Evolutionary conservation across 495 filamentous ascomycete species (phyloP).

Genomic region (Xylaria sp.): DNA sequence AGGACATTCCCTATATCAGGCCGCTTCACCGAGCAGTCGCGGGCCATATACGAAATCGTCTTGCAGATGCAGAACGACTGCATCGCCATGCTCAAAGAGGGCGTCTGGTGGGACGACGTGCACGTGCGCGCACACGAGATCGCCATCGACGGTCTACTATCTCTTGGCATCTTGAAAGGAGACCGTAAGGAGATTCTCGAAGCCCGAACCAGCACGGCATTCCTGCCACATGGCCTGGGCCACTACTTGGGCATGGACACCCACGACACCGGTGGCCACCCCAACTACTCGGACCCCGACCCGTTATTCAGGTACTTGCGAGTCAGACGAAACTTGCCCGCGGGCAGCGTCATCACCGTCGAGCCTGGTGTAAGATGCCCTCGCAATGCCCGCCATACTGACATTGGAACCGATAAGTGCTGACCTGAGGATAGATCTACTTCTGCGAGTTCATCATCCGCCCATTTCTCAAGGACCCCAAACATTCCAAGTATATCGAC

Average conservation of each 20-base stretch:
- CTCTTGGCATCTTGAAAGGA: constrained; percentile 76
- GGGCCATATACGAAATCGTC: constrained; percentile 85
- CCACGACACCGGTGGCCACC: constrained; percentile 87
- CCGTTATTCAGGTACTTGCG: constrained; percentile 85
- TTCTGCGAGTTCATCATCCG: constrained; percentile 94
- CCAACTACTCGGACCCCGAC: constrained; percentile 85
- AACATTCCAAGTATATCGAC: constrained; percentile 76
- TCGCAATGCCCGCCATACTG: neutral
- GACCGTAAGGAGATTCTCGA: constrained; percentile 74
- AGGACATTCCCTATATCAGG: constrained; percentile 84
- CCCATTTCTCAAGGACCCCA: constrained; percentile 74
- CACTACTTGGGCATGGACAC: constrained; percentile 96
- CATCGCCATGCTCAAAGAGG: constrained; percentile 75
- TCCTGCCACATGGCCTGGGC: constrained; percentile 91
- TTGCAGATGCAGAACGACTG: constrained; percentile 82
- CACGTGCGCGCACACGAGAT: constrained; percentile 80
- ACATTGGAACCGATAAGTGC: neutral
- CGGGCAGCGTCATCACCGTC: constrained; percentile 83
- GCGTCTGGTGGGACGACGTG: constrained; percentile 83
- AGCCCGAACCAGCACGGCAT: constrained; percentile 78
- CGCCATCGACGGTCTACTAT: constrained; percentile 79
- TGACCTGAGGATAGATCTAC: constrained; percentile 67
- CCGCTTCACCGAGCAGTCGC: constrained; percentile 73
- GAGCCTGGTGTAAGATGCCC: constrained; percentile 80
- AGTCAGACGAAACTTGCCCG: constrained; percentile 77